Percentiles rank a stretch among this genome's conserved stretches.
Conservation (phyloP, 192 early-diverging fungal species). For the Piromyces sp. region DNA sequence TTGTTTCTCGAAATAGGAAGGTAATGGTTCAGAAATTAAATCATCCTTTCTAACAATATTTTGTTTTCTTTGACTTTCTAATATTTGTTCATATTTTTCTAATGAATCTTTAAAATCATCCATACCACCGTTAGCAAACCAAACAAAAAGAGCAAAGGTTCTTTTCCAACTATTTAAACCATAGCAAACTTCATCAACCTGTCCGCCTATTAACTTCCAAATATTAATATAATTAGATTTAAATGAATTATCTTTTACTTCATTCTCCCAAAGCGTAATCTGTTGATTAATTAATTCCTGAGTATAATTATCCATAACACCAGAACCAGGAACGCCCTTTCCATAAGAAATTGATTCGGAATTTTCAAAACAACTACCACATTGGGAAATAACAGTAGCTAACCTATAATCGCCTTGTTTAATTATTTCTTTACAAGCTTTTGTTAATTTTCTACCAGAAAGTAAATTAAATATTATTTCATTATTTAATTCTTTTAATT, state of each 20-base stretch:
- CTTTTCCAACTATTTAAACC: constrained; percentile 20
- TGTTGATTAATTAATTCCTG: constrained; percentile 11
- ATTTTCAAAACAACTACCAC: constrained; percentile 19
- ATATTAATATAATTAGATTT: constrained; percentile 11
- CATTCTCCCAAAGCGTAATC: constrained; percentile 15
- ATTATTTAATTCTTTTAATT: background rate
- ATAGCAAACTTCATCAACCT: constrained; percentile 5
- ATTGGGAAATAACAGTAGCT: constrained; percentile 60
- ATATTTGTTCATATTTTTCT: constrained; percentile 11
- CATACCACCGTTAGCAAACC: constrained; percentile 25
- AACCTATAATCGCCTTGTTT: constrained; percentile 46
- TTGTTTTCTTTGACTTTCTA: constrained; percentile 4
- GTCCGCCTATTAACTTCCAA: constrained; percentile 18
- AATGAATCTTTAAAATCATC: constrained; percentile 12
- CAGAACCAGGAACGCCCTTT: constrained; percentile 15
- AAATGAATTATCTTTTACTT: background rate
- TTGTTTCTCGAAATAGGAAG: background rate
- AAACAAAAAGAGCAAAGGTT: constrained; percentile 27
- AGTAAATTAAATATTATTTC: constrained; percentile 32
- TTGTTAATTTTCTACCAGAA: constrained; percentile 35
- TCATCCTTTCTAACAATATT: background rate
- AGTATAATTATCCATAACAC: constrained; percentile 5
- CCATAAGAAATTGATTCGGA: constrained; percentile 3
- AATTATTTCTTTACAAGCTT: constrained; percentile 46
- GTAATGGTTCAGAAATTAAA: background rate